A percentile compares a stretch with the other conserved stretches of the same genome.
phyloP scores from a whole-genome alignment of 441 rosid genomes.

The Populus hybrid region DNA sequence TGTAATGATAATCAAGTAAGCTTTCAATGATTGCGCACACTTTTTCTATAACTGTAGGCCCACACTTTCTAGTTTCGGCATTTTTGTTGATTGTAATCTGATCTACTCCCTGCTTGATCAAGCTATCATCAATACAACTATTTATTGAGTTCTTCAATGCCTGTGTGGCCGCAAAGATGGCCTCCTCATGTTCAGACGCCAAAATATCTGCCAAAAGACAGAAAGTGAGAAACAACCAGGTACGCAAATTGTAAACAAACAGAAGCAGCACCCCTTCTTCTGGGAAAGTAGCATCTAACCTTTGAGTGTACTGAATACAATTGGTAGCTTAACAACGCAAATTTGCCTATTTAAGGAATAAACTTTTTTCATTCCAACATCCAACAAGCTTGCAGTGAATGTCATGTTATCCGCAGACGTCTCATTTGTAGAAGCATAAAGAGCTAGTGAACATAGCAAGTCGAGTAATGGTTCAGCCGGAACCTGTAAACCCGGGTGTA shows the following conservation, averaged over 20 bases:
- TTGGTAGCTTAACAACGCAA: conserved; percentile 68
- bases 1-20: conserved; percentile 74
- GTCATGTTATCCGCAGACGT: conserved; percentile 71
- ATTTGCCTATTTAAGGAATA: conserved; percentile 59
- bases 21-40: conserved; percentile 69
- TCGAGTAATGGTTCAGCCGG: conserved; percentile 68
- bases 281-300: conserved; percentile 37
- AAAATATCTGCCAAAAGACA: conserved; percentile 57
- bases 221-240: conserved; percentile 14
- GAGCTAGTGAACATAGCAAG: conserved; percentile 57
- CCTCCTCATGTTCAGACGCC: conserved; percentile 88
- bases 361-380: conserved; percentile 69
- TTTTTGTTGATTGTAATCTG: conserved; percentile 38
- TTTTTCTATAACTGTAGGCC: conserved; percentile 78
- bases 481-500: conserved; percentile 49
- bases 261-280: not conserved
- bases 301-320: conserved; percentile 68
- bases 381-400: conserved; percentile 71
- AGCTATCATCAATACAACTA: conserved; percentile 67
- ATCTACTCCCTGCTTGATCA: conserved; percentile 74
- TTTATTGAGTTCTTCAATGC: conserved; percentile 69
- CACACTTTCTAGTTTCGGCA: conserved; percentile 41
- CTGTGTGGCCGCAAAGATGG: conserved; percentile 73
- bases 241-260: not conserved
- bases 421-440: conserved; percentile 48